Percentiles rank a stretch among this genome's conserved stretches.
phyloP scores from a whole-genome alignment of 768 basidiomycete genomes.

The Pleurotus djamor region DNA sequence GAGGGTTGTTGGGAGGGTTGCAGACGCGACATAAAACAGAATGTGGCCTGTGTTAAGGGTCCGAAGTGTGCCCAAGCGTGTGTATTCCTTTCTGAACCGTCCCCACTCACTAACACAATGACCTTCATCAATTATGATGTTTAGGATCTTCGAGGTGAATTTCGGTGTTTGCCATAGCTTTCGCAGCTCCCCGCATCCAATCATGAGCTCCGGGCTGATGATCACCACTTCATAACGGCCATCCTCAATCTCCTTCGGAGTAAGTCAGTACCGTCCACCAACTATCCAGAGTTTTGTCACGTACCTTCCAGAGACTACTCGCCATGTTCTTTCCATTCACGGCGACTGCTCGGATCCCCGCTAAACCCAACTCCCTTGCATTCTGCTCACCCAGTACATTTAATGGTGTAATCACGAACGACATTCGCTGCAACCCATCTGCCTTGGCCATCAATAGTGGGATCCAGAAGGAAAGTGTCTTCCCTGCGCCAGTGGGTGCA shows the following conservation, averaged over 20 bases:
- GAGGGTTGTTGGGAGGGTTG: slow-evolving; percentile 14
- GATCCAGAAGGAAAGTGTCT: slow-evolving; percentile 7
- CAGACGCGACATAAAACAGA: slow-evolving; percentile 16
- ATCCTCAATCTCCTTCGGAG: not conserved
- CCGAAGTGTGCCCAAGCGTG: slow-evolving; percentile 13
- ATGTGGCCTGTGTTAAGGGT: slow-evolving; percentile 3
- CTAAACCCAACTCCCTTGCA: not conserved
- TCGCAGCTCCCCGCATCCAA: not conserved
- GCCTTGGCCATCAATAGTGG: slow-evolving; percentile 1
- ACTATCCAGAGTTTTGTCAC: not conserved
- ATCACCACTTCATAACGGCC: not conserved
- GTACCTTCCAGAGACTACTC: not conserved
- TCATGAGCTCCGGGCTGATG: not conserved
- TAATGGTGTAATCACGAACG: not conserved
- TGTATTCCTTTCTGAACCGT: slow-evolving; percentile 26
- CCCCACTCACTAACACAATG: not conserved
- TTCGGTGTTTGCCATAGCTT: not conserved
- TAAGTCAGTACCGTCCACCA: not conserved
- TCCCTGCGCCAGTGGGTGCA: no score
- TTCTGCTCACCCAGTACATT: not conserved
- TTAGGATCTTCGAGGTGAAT: not conserved
- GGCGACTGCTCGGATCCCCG: not conserved
- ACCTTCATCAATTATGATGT: not conserved
- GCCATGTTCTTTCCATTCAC: not conserved
- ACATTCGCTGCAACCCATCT: not conserved